Conservation (phyloP, 768 basidiomycete genomes). For the Phlebiopsis gigantea region DNA sequence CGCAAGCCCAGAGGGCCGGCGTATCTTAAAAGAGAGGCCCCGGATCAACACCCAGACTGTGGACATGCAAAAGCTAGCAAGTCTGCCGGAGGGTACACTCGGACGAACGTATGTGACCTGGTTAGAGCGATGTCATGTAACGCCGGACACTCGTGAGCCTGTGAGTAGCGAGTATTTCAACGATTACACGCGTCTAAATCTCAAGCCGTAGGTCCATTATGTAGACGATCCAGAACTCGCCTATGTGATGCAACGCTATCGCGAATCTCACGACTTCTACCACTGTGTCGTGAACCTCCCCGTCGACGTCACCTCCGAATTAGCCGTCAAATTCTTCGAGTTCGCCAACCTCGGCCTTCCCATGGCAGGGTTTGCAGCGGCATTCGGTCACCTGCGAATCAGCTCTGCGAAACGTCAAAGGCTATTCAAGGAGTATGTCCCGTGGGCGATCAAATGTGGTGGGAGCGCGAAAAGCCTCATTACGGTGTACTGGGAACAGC, state of each 20-base stretch:
- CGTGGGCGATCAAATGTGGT: slow-evolving; percentile 90
- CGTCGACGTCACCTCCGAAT: slow-evolving; percentile 85
- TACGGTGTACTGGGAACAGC: slow-evolving; percentile 92
- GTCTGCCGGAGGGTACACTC: slow-evolving; percentile 74
- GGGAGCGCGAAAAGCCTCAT: slow-evolving; percentile 70
- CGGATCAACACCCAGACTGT: slow-evolving; percentile 73
- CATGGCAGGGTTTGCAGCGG: slow-evolving; percentile 75
- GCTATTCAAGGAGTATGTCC: slow-evolving; percentile 75
- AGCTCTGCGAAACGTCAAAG: slow-evolving; percentile 34
- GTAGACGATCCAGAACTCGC: slow-evolving; percentile 93
- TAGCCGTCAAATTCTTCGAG: slow-evolving; percentile 94
- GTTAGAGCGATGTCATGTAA: slow-evolving; percentile 83
- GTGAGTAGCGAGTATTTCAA: slow-evolving; percentile 54
- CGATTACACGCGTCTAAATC: background rate
- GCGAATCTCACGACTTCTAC: slow-evolving; percentile 97
- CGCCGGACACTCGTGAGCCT: slow-evolving; percentile 89
- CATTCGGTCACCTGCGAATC: slow-evolving; percentile 76
- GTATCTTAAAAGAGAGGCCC: slow-evolving; percentile 80
- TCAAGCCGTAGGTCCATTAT: slow-evolving; percentile 70
- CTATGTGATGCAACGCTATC: slow-evolving; percentile 96
- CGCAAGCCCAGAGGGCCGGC: slow-evolving; percentile 73
- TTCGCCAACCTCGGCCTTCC: slow-evolving; percentile 89
- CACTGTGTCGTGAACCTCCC: slow-evolving; percentile 88
- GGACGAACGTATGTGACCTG: slow-evolving; percentile 85
- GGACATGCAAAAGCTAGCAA: slow-evolving; percentile 60